These are phyloP conservation scores for Cymodocea nodosa DNA, from an alignment of 116 monocot species.

Conservation along the genomic window DNA sequence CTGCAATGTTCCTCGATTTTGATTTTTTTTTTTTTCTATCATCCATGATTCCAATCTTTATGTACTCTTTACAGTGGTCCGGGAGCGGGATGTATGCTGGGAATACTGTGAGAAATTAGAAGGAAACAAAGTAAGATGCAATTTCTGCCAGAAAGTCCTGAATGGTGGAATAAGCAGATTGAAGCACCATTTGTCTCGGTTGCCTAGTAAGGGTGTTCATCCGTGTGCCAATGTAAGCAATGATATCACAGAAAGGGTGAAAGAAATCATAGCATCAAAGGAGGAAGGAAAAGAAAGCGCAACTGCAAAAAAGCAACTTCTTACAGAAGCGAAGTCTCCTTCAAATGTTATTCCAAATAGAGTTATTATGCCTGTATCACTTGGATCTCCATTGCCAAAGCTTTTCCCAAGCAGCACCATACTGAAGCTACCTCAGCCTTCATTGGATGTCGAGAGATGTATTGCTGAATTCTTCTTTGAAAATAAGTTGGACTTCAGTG, in stretches of 20 bases:
- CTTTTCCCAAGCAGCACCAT: constrained; percentile 12
- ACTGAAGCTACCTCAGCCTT: constrained; percentile 18
- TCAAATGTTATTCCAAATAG: constrained; percentile 12
- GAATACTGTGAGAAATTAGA: constrained; percentile 94
- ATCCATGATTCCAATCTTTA: neutral
- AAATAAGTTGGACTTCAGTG: constrained; percentile 67
- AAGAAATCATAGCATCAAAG: constrained; percentile 62
- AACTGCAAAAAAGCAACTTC: constrained; percentile 42
- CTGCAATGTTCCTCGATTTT: neutral
- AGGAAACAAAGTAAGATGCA: constrained; percentile 93
- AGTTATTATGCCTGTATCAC: constrained; percentile 15
- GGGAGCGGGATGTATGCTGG: constrained; percentile 94
- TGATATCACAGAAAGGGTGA: constrained; percentile 80
- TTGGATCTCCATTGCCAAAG: constrained; percentile 20
- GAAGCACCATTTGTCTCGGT: constrained; percentile 83
- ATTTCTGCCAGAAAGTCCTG: constrained; percentile 75
- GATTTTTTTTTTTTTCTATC: neutral
- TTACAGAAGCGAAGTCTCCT: constrained; percentile 26
- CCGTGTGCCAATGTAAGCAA: constrained; percentile 79
- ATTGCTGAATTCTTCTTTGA: constrained; percentile 94
- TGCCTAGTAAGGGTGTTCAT: constrained; percentile 89
- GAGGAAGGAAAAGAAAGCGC: constrained; percentile 63
- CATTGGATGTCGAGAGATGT: constrained; percentile 56
- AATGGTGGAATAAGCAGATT: constrained; percentile 94
- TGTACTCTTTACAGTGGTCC: constrained; percentile 46